Evolutionary conservation across 306 rosid species (phyloP).

Genomic region (Malus sylvestris): DNA sequence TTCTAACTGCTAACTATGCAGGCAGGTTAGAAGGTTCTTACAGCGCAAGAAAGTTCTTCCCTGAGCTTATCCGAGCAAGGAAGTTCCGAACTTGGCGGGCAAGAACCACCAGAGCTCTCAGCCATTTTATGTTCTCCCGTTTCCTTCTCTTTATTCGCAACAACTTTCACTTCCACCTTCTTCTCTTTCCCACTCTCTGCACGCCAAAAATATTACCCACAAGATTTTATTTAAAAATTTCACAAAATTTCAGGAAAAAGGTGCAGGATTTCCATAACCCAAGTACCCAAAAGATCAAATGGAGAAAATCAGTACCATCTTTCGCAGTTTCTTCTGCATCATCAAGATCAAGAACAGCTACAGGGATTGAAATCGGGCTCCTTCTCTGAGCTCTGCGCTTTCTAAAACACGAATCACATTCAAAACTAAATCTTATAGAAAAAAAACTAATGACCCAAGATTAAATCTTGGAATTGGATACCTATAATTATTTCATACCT

Average conservation of each 20-base stretch:
- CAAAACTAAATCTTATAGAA: not conserved
- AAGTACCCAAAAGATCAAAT: too few relatives aligned
- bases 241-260: not conserved
- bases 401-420: slow-evolving; percentile 27
- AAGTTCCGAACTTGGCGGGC: slow-evolving; percentile 30
- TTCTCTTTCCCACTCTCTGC: slow-evolving; percentile 45
- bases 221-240: not conserved
- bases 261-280: not conserved
- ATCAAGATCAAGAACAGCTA: slow-evolving; percentile 62
- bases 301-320: slow-evolving; percentile 32
- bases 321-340: slow-evolving; percentile 45
- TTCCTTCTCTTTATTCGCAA: slow-evolving; percentile 32
- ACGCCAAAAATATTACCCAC: not conserved
- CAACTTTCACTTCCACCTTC: slow-evolving; percentile 7
- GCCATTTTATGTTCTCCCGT: slow-evolving; percentile 21
- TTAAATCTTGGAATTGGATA: too few relatives aligned
- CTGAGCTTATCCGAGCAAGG: slow-evolving; percentile 81
- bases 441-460: not conserved
- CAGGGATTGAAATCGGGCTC: slow-evolving; percentile 44
- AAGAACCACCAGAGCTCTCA: slow-evolving; percentile 27
- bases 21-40: slow-evolving; percentile 29
- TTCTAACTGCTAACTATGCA: not conserved
- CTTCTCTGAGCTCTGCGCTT: slow-evolving; percentile 56
- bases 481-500: not conserved
- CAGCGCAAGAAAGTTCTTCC: slow-evolving; percentile 96